A percentile compares a stretch with the other conserved stretches of the same genome.
phyloP scores from a whole-genome alignment of 2,329 filamentous ascomycete genomes.

The Aspergillus fijiensis region DNA sequence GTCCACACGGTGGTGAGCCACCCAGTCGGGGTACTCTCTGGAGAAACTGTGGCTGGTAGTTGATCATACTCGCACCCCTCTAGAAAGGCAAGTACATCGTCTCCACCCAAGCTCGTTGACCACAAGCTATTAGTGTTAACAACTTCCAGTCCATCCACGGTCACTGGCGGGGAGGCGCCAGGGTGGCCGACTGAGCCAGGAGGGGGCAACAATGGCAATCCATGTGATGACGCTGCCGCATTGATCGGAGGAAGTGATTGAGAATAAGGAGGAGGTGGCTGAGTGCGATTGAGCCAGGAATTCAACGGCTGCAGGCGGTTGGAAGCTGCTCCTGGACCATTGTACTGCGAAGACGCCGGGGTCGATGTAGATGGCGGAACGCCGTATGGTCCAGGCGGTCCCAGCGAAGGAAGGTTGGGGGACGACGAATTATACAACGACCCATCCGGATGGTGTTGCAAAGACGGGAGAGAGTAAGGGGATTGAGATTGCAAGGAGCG shows the following conservation, averaged over 20 bases:
- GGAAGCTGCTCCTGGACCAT: conserved; percentile 23
- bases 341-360: conserved; percentile 30
- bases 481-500: conserved; percentile 36
- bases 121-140: conserved; percentile 25
- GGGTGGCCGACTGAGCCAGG: conserved; percentile 34
- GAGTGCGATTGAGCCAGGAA: conserved; percentile 37
- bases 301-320: conserved; percentile 43
- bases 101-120: conserved; percentile 38
- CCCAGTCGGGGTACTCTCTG: conserved; percentile 34
- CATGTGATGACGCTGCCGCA: conserved; percentile 30
- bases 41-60: conserved; percentile 26
- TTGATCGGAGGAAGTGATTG: conserved; percentile 42
- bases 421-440: conserved; percentile 32
- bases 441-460: conserved; percentile 37
- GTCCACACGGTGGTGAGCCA: conserved; percentile 41
- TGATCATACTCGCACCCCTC: conserved; percentile 37
- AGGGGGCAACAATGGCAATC: conserved; percentile 37
- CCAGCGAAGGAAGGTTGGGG: conserved; percentile 34
- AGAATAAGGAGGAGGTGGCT: conserved; percentile 36
- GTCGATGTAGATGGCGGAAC: conserved; percentile 19
- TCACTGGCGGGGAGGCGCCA: conserved; percentile 32
- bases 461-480: conserved; percentile 35
- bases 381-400: conserved; percentile 23
- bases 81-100: conserved; percentile 40
- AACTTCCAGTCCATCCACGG: conserved; percentile 28